phyloP scores from a whole-genome alignment of 108 stramenopile genomes.

The Mediolabrus comicus region DNA sequence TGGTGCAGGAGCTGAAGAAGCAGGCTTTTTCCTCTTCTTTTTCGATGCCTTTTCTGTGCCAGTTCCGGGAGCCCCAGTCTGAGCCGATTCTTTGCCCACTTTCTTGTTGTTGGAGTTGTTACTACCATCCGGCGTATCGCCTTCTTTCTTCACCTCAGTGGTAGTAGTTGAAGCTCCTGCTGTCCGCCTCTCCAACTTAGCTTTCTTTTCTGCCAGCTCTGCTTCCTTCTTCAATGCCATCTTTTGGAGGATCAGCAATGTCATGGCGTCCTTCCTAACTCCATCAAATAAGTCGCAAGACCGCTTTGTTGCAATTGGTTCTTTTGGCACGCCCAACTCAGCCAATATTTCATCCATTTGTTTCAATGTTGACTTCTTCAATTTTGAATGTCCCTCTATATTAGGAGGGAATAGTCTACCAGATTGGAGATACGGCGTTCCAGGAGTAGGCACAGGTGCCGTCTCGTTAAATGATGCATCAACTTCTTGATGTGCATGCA shows the following conservation, averaged over 20 bases:
- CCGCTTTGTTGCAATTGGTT: conserved; percentile 78
- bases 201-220: conserved; percentile 55
- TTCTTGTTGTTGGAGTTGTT: neutral
- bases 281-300: conserved; percentile 87
- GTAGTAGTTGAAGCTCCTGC: conserved; percentile 20
- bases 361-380: conserved; percentile 75
- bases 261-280: conserved; percentile 80
- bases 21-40: conserved; percentile 20
- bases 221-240: conserved; percentile 74
- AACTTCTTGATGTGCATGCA: conserved; percentile 7
- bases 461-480: conserved; percentile 43
- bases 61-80: neutral
- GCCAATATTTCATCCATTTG: conserved; percentile 73
- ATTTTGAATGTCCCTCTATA: conserved; percentile 56
- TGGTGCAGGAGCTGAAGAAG: conserved; percentile 8
- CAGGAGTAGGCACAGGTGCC: conserved; percentile 74
- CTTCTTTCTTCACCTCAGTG: neutral
- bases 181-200: conserved; percentile 52
- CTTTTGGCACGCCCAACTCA: conserved; percentile 65
- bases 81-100: neutral
- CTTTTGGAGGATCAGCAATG: conserved; percentile 77
- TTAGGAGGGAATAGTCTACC: conserved; percentile 78
- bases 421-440: conserved; percentile 86
- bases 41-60: conserved; percentile 6
- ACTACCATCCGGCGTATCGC: neutral